Base-by-base conservation (phyloP, 2,329 filamentous ascomycete species). In the Pyrenophora tritici-repentis region DNA sequence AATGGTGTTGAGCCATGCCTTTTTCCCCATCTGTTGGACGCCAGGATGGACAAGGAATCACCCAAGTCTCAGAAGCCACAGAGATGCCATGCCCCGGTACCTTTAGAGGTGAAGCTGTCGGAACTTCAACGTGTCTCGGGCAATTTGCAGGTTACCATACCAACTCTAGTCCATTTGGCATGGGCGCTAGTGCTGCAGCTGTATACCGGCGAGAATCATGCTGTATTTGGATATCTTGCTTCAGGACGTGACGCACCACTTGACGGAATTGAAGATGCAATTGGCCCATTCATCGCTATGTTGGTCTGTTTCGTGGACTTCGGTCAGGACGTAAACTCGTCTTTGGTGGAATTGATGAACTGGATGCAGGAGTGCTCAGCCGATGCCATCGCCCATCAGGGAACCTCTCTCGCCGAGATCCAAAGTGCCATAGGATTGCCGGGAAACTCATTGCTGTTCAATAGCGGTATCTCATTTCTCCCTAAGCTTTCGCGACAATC, bases 401-500 rank as follows among this genome's bases (percentile, higher is more conserved):
- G 18, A 20, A 5, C 18, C 18, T 20, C 18, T 20, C 18, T 20
- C 18, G 18, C 18, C 18, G 18, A 20, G 18, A 20, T 20, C 18
- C 18, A 20, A 20, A 20, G 18, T 20, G 18, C 18, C 6, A n/a
- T 39, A 14, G 37, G 37, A n/a, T 16, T 39, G 35, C 18, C 35
- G 4, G 18, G 35, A 20, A 38, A 22, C 35, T 22, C 6, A 20
- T 22, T 22, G 35, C 16, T 38, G 13, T 38, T 38, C 10, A 38
- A 38, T 12, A 38, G 35, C 34, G 34, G 34, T 36, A 36, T 36
- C 34, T 36, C n/a, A 36, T 36, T 36, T 17, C 34, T 36, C n/a
- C n/a, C 34, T 36, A 36, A 36, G 34, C 34, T 36, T 36, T 36
- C 34, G 34, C 34, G 34, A 36, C 34, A 36, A 36, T 36, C 34